Conservation (phyloP, 345 rosid genomes). For the Adansonia digitata region DNA sequence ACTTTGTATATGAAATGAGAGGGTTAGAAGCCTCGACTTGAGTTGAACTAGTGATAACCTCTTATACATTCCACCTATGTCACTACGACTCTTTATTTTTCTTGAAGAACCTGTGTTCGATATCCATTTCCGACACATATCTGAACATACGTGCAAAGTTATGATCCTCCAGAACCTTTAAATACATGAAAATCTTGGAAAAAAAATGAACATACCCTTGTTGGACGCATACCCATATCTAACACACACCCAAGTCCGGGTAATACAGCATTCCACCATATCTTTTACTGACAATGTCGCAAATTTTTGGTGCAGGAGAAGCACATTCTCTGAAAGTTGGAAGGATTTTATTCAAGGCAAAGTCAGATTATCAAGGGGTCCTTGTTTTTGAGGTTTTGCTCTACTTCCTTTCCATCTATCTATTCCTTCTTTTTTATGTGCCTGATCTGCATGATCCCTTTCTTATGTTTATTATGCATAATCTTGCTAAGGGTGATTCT, state of each 20-base stretch:
- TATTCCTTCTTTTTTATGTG: not conserved
- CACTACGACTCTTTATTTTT: too few relatives aligned
- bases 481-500: slow-evolving; percentile 1
- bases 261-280: not conserved
- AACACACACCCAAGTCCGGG: too few relatives aligned
- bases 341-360: slow-evolving; percentile 55
- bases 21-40: not conserved
- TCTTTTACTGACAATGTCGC: not conserved
- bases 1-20: not conserved
- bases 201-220: too few relatives aligned
- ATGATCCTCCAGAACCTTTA: too few relatives aligned
- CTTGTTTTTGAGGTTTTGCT: slow-evolving; percentile 76
- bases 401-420: not conserved
- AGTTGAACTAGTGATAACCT: not conserved
- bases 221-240: too few relatives aligned
- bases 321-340: slow-evolving; percentile 87
- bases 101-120: too few relatives aligned
- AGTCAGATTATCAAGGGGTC: slow-evolving; percentile 88
- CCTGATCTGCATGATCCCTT: not conserved
- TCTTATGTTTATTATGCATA: not conserved
- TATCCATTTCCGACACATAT: too few relatives aligned
- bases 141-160: too few relatives aligned
- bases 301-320: slow-evolving; percentile 55
- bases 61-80: not conserved
- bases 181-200: too few relatives aligned